phyloP scores from a whole-genome alignment of 2,329 filamentous ascomycete species.

The Ceratocystis smalleyi region DNA sequence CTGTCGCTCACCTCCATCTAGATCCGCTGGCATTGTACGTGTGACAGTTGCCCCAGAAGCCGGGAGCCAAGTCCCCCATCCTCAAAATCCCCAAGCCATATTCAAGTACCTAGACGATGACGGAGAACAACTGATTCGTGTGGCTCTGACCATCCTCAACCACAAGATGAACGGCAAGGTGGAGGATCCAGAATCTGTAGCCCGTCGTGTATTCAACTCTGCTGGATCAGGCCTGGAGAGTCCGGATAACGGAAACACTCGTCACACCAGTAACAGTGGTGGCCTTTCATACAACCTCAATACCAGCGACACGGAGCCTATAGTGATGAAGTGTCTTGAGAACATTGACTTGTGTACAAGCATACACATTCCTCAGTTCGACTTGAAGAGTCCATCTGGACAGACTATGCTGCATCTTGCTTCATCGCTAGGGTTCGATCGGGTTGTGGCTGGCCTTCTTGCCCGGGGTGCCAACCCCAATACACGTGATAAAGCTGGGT shows the following conservation, averaged over 20 bases:
- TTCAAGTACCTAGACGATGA: conserved; percentile 66
- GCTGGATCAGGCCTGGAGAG: conserved; percentile 23
- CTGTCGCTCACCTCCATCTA: conserved; percentile 58
- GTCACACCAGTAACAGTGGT: conserved; percentile 28
- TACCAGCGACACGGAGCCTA: conserved; percentile 43
- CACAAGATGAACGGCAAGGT: conserved; percentile 49
- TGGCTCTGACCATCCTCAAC: conserved; percentile 48
- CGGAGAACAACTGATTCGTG: conserved; percentile 51
- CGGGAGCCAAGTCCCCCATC: conserved; percentile 14
- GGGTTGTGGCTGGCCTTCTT: conserved; percentile 61
- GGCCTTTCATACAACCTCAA: conserved; percentile 29
- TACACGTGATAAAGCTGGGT: conserved; percentile 60
- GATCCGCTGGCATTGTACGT: conserved; percentile 50
- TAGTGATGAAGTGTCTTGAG: conserved; percentile 60
- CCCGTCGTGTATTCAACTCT: conserved; percentile 41
- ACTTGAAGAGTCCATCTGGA: conserved; percentile 48
- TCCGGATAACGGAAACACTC: conserved; percentile 16
- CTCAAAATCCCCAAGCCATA: conserved; percentile 30
- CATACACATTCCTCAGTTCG: conserved; percentile 49
- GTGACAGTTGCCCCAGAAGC: conserved; percentile 37
- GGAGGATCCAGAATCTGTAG: conserved; percentile 46
- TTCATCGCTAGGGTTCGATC: conserved; percentile 56
- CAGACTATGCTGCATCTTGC: conserved; percentile 72
- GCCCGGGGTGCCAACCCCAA: conserved; percentile 65
- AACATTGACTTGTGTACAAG: conserved; percentile 65